Evolutionary conservation across 139 green algal genomes (phyloP), one percentile per base, ranked within the genome.

Genomic region (Haematococcus sp.): DNA sequence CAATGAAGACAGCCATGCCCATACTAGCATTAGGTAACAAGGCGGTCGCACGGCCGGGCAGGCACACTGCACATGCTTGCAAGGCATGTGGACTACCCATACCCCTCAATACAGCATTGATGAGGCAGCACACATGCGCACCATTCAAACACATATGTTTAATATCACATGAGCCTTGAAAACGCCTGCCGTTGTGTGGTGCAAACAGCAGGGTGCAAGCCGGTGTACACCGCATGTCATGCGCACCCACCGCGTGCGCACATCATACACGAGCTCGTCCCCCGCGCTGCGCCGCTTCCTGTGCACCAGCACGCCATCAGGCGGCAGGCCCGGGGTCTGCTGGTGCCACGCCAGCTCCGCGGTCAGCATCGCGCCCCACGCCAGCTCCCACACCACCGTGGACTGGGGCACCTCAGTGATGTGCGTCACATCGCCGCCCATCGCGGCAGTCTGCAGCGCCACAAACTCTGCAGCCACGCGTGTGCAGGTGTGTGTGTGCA

Each of bases 201-300:
- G n/a, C n/a, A n/a, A n/a, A n/a, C n/a, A n/a, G n/a, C n/a, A n/a
- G n/a, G n/a, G n/a, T n/a, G n/a, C n/a, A n/a, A n/a, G n/a, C n/a
- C n/a, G n/a, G n/a, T n/a, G n/a, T n/a, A 78, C 91, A 94, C 55
- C 81, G 74, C 58, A 96, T 76, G 63, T 92, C 81, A 64, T 91
- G 82, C 3, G 85, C 79, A 64, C 94, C 81, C 56, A 91, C 86
- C n/a, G n/a, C n/a, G n/a, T n/a, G 60, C 81, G 74, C 58, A 96
- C 77, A 59, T 92, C 81, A 64, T 91, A 82, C 3, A 86, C 79
- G 64, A 95, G 83, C 56, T 93, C 86, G 32, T 80, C 77, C 32
- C 86, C 81, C 23, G 83, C 60, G 68, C 79, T 32, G 71, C 63
- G 51, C 23, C 76, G 76, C 83, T 94, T 97, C 59, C 89, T 80